Evolutionary conservation across 257 asterid species (phyloP).

Genomic region (Agastache rugosa): DNA sequence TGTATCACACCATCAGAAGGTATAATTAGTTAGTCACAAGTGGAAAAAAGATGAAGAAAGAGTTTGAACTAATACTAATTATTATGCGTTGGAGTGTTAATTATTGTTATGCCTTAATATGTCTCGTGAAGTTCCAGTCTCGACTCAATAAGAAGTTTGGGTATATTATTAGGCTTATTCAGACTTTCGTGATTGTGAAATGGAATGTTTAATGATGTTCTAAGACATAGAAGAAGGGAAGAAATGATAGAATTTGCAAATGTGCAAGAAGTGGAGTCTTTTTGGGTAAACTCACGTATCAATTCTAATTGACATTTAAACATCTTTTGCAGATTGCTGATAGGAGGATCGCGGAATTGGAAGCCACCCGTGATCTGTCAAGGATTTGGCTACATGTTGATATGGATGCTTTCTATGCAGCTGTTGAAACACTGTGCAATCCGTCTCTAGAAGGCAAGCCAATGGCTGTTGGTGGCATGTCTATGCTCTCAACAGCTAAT

Average conservation of each 20-base stretch:
- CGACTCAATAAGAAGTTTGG: background rate
- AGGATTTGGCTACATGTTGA: slow-evolving; percentile 95
- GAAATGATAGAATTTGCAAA: background rate
- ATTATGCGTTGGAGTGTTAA: background rate
- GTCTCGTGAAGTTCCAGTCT: background rate
- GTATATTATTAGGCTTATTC: background rate
- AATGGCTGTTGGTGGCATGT: slow-evolving; percentile 95
- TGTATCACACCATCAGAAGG: slow-evolving; percentile 70
- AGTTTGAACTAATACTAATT: background rate
- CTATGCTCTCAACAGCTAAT: slow-evolving; percentile 97
- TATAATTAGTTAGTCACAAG: slow-evolving; percentile 30
- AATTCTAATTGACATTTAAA: slow-evolving; percentile 6
- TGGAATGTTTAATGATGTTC: slow-evolving; percentile 8
- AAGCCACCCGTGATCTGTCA: slow-evolving; percentile 79
- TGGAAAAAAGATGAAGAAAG: background rate
- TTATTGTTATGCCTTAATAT: slow-evolving; percentile 19
- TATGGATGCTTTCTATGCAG: slow-evolving; percentile 99
- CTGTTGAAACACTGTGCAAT: slow-evolving; percentile 81
- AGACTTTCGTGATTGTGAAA: slow-evolving; percentile 6
- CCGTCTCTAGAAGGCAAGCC: slow-evolving; percentile 84
- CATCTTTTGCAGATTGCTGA: slow-evolving; percentile 67
- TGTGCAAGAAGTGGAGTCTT: background rate
- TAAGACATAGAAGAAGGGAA: background rate
- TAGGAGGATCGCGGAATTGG: slow-evolving; percentile 71
- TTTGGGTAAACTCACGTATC: background rate